A percentile compares a stretch with the other conserved stretches of the same genome.
Evolutionary conservation across 148 eudicot species (phyloP).

Genomic region (Amaranthus hypochondriacus): DNA sequence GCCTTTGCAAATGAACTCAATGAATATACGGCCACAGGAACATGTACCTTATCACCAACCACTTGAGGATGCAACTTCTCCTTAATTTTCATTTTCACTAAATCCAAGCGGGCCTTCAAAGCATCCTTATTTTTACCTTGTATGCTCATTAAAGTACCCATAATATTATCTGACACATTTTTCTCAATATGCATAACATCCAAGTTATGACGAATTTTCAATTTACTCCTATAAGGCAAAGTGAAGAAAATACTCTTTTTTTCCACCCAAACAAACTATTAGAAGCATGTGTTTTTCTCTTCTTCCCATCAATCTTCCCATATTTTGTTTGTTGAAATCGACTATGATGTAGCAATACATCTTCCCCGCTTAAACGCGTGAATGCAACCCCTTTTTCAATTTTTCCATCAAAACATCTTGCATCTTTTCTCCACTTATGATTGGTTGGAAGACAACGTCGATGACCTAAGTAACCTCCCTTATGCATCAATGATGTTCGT

Average conservation of each 20-base stretch:
- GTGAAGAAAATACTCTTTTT: too few relatives aligned
- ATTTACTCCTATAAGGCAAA: not conserved
- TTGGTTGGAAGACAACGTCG: not conserved
- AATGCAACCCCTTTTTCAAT: constrained; percentile 4
- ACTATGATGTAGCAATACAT: not conserved
- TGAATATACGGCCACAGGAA: not conserved
- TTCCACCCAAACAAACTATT: not conserved
- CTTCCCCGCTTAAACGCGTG: not conserved
- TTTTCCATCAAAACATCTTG: not conserved
- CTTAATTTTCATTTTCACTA: not conserved
- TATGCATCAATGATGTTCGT: too few relatives aligned
- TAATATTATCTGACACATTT: too few relatives aligned
- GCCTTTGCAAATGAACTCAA: not conserved
- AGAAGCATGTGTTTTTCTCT: not conserved
- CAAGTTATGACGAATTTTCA: too few relatives aligned
- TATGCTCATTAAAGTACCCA: too few relatives aligned
- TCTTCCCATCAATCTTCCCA: not conserved
- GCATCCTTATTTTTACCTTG: too few relatives aligned
- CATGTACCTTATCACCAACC: not conserved
- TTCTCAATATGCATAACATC: too few relatives aligned
- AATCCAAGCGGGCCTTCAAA: too few relatives aligned
- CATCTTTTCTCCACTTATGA: constrained; percentile 9
- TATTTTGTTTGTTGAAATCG: not conserved
- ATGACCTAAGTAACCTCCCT: not conserved
- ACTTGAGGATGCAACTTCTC: not conserved